Evolutionary conservation across 805 yeast species (phyloP), one percentile per base, ranked within the genome.

Genomic region (Debaryomyces castellii): DNA sequence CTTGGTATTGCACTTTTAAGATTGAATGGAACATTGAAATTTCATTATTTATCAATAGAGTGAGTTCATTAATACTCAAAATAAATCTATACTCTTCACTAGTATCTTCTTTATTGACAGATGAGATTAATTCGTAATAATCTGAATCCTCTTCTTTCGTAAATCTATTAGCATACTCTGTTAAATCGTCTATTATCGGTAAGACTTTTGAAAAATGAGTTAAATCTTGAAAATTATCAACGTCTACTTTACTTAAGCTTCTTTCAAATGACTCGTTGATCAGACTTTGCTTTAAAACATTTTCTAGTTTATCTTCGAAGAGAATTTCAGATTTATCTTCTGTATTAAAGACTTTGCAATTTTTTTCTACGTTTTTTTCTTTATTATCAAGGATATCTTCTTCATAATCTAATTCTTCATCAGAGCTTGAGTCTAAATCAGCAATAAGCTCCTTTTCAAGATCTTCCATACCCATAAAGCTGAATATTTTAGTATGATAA

Each of bases 31-130:
- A 56, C 2, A 69, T 48, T 0, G 63, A 51, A 4, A 85, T 79
- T 50, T 87, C 92, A 11, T 68, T 67, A 39, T 75, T 74, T 2
- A 87, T 71, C 5, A 80, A 74, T 9, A 75, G 73, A 0, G 83
- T 67, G n/a, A 78, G 54, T 36, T 74, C 79, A 60, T 85, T 86
- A 6, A 83, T 74, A 11, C 63, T 62, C 4, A 78, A 66, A 9
- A 87, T 62, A 23, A 85, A 74, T n/a, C 67, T 60, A 52, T 76
- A 73, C 51, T 82, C 83, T 8, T 66, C 67, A 21, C 57, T 63
- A 28, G 62, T 62, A 38, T 53, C 59, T 12, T 62, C 64, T 10
- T 51, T 52, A 25, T 57, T 57, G 12, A 67, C 51, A 16, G 61
- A 54, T 5, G 71, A 57, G n/a, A 64, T 39, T 8, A 63, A 54